A percentile compares a stretch with the other conserved stretches of the same genome.
phyloP scores from a whole-genome alignment of 1,284 basidiomycete species.

The Cutaneotrichosporon cyanovorans region DNA sequence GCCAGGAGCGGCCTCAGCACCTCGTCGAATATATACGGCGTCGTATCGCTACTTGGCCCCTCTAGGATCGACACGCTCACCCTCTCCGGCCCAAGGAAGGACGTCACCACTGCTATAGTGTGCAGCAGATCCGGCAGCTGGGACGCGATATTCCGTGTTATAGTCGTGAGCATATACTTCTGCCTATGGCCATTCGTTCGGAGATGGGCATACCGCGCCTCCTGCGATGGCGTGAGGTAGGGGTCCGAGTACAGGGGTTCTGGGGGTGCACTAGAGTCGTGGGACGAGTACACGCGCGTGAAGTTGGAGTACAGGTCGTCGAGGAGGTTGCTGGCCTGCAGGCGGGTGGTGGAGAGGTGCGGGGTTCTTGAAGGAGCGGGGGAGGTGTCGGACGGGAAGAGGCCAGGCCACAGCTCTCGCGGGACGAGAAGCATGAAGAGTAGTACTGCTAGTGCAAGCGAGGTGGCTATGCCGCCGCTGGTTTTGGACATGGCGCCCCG shows the following conservation, averaged over 20 bases:
- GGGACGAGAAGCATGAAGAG: conserved; percentile 2
- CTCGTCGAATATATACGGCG: conserved; percentile 28
- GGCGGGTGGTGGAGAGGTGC: too few relatives aligned
- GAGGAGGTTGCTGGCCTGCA: conserved; percentile 1
- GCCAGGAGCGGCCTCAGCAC: conserved; percentile 34
- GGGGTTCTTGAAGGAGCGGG: background rate
- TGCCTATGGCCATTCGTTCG: conserved; percentile 24
- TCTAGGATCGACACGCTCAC: conserved; percentile 42
- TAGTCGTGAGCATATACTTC: conserved; percentile 37
- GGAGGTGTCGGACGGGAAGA: background rate
- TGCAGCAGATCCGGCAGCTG: conserved; percentile 43
- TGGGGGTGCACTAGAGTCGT: conserved; percentile 2
- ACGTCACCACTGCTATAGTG: conserved; percentile 32
- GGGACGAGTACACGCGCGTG: conserved; percentile 9
- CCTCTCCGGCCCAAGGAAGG: conserved; percentile 33
- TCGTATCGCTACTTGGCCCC: conserved; percentile 43
- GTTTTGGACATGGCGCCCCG: too few relatives aligned
- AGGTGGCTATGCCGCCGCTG: too few relatives aligned
- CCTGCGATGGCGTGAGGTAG: conserved; percentile 28
- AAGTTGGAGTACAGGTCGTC: conserved; percentile 13
- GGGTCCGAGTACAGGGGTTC: conserved; percentile 28
- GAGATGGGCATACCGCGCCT: conserved; percentile 31
- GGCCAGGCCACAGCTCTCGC: background rate
- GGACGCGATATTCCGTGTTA: conserved; percentile 36
- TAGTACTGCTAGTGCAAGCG: background rate